phyloP scores from a whole-genome alignment of 1,284 basidiomycete species.

The Ceratorhiza oryzae-sativae region DNA sequence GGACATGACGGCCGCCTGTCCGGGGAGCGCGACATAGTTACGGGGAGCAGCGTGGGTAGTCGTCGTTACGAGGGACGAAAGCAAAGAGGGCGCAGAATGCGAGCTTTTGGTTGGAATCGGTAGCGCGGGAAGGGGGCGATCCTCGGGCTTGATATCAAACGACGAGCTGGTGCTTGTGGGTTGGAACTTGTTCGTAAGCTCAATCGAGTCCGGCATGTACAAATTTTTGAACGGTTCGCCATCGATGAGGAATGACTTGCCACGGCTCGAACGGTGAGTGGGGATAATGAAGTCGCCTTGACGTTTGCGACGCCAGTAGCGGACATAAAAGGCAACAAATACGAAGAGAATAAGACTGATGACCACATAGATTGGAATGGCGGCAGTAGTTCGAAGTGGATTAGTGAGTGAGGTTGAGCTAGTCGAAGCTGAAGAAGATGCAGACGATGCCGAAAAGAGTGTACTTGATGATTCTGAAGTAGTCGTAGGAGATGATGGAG shows the following conservation, averaged over 20 bases:
- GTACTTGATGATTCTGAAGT: background rate
- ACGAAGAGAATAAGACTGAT: constrained; percentile 6
- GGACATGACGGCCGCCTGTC: background rate
- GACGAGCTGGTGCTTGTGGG: too few relatives aligned
- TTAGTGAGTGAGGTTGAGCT: background rate
- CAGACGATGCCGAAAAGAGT: constrained; percentile 21
- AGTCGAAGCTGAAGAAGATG: background rate
- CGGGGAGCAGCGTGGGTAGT: background rate
- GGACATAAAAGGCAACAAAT: background rate
- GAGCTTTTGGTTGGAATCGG: constrained; percentile 20
- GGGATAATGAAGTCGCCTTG: constrained; percentile 22
- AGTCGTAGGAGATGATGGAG: background rate
- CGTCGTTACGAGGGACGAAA: background rate
- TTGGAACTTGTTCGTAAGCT: background rate
- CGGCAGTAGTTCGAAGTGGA: constrained; percentile 13
- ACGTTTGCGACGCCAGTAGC: constrained; percentile 28
- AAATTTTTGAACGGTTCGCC: background rate
- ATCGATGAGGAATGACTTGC: constrained; percentile 34
- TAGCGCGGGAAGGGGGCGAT: background rate
- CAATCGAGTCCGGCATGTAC: background rate
- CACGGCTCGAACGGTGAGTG: constrained; percentile 8
- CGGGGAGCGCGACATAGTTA: constrained; percentile 16
- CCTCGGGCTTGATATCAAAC: background rate
- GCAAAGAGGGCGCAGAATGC: background rate
- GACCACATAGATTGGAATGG: constrained; percentile 25